Evolutionary conservation across 2,329 filamentous ascomycete species (phyloP), one percentile per base, ranked within the genome.

Genomic region (Sporothrix humicola): DNA sequence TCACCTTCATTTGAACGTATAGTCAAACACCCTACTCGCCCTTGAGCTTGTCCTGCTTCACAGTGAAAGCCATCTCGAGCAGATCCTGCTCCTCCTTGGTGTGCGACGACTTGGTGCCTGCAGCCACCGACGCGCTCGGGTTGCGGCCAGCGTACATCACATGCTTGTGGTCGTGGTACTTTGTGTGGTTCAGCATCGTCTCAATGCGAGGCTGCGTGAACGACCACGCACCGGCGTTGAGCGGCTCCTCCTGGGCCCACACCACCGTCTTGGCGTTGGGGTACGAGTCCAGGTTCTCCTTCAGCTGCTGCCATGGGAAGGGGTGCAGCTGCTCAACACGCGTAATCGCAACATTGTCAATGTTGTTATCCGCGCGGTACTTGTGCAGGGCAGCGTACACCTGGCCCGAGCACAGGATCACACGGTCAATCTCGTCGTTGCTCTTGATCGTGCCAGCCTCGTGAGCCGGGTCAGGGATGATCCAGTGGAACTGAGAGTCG

Each of bases 141-240:
- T 94, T 92, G 79, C 96, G 92, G 78, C 96, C 96, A 74, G 96
- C 96, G 83, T 98, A 99, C 90, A 98, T 94, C 81, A 98, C 94
- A 84, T 97, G 93, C 85, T 97, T 95, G 81, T 93, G 91, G 84
- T 97, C 91, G 86, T 98, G 95, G 85, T 97, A 87, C 85, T 97
- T 85, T 0, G 96, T 98, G 82, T 97, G 84, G 86, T 98, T 98
- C 77, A 99, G 88, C 77, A 99, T 85, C 9, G 95, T 99, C 89
- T 99, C 96, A 77, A 99, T 94, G 81, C 96, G 92, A 46, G 96
- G 96, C 85, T 99, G 96, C n/a, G 92, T 93, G 85, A 96, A 98
- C 81, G 90, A 94, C 96, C 96, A 99, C 65, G 93, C 93, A 82
- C 96, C 96, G 9, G 96, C 96, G 82, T 99, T 99, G 74, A 99